Evolutionary conservation across 352 stramenopile species (phyloP).

Genomic region (Thalassiosira exigua): DNA sequence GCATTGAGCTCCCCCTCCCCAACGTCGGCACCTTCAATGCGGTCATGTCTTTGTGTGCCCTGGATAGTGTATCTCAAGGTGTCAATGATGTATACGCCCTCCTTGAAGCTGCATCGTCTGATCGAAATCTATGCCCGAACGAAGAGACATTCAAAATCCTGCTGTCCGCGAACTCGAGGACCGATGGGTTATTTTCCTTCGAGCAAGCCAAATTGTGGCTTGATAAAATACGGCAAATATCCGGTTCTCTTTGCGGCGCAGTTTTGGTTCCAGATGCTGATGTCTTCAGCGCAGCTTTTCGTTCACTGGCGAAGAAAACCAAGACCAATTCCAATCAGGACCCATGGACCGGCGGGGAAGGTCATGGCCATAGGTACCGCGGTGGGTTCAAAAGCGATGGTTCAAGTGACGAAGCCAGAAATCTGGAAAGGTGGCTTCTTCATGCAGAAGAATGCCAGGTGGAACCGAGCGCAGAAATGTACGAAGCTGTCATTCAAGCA

Average conservation of each 20-base stretch:
- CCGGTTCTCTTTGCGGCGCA: constrained; percentile 32
- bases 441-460: constrained; percentile 54
- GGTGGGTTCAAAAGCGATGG: constrained; percentile 37
- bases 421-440: constrained; percentile 69
- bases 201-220: constrained; percentile 59
- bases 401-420: constrained; percentile 52
- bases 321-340: constrained; percentile 16
- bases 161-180: constrained; percentile 47
- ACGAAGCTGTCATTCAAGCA: constrained; percentile 78
- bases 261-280: constrained; percentile 48
- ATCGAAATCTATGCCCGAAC: constrained; percentile 34
- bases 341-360: constrained; percentile 45
- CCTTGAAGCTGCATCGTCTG: constrained; percentile 36
- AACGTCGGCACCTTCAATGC: constrained; percentile 67
- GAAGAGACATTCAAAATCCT: constrained; percentile 59
- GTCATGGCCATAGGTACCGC: constrained; percentile 50
- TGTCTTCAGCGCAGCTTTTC: constrained; percentile 74
- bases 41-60: constrained; percentile 66
- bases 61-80: constrained; percentile 38
- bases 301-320: constrained; percentile 33
- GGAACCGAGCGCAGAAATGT: constrained; percentile 68
- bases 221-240: constrained; percentile 57
- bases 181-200: constrained; percentile 52
- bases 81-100: constrained; percentile 50
- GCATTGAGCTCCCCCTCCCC: constrained; percentile 53